phyloP scores from a whole-genome alignment of 192 early-diverging fungal genomes.

The Glomus cerebriforme region DNA sequence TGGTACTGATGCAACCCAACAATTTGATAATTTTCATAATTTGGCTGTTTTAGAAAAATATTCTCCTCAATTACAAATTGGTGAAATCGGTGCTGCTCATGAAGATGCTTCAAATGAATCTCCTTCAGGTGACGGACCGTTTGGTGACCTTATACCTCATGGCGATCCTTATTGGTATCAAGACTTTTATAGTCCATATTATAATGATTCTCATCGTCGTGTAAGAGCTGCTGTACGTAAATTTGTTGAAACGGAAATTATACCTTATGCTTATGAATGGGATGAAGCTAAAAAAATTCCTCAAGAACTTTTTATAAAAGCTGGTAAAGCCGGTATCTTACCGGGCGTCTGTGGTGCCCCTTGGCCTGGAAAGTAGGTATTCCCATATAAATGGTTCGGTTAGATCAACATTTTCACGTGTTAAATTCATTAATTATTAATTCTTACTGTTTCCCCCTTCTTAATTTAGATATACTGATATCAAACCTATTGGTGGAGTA shows the following conservation, averaged over 20 bases:
- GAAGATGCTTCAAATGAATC: conserved; percentile 35
- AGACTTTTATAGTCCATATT: conserved; percentile 71
- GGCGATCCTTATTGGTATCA: conserved; percentile 82
- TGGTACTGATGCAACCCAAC: conserved; percentile 79
- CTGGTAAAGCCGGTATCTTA: conserved; percentile 74
- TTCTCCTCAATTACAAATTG: conserved; percentile 63
- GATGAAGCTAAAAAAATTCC: conserved; percentile 82
- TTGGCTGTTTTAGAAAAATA: conserved; percentile 63
- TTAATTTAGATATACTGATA: conserved; percentile 5
- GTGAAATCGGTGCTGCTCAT: conserved; percentile 57
- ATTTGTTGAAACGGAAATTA: conserved; percentile 82
- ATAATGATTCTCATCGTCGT: conserved; percentile 72
- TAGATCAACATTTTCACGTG: not conserved
- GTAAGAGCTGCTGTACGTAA: conserved; percentile 61
- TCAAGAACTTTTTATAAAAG: conserved; percentile 70
- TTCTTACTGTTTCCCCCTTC: too few species aligned
- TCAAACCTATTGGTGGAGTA: conserved; percentile 51
- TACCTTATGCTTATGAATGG: conserved; percentile 76
- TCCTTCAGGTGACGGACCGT: conserved; percentile 55
- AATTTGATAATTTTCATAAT: conserved; percentile 87
- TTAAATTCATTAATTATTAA: not conserved
- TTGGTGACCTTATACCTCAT: conserved; percentile 76
- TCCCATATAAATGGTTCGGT: too few species aligned
- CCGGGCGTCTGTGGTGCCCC: conserved; percentile 55
- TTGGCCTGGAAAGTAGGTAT: conserved; percentile 22